Conservation (phyloP, 2,329 filamentous ascomycete genomes). For the Botrytis aclada region DNA sequence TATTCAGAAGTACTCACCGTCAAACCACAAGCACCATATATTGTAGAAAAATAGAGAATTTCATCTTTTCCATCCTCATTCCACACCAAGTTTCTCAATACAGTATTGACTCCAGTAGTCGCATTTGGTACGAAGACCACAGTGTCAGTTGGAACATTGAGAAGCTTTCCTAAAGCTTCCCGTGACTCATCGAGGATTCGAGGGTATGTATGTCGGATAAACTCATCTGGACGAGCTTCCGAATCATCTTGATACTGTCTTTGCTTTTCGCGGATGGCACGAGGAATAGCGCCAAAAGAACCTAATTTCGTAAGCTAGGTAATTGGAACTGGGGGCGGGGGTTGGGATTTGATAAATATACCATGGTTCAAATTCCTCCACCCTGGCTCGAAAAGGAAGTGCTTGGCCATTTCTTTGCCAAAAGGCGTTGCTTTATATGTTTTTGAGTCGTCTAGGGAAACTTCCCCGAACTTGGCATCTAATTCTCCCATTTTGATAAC, state of each 20-base stretch:
- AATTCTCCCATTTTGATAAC: slow-evolving; percentile 13
- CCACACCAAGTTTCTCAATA: slow-evolving; percentile 73
- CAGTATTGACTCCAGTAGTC: slow-evolving; percentile 72
- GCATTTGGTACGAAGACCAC: slow-evolving; percentile 81
- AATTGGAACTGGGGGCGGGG: background rate
- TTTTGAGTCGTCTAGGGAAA: slow-evolving; percentile 22
- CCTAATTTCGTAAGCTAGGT: slow-evolving; percentile 42
- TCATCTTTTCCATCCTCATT: slow-evolving; percentile 60
- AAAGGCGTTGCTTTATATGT: slow-evolving; percentile 33
- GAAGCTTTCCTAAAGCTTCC: slow-evolving; percentile 58
- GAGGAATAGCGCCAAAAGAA: slow-evolving; percentile 77
- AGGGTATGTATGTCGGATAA: slow-evolving; percentile 68
- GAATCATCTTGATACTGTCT: slow-evolving; percentile 62
- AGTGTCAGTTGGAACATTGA: slow-evolving; percentile 63
- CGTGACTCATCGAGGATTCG: slow-evolving; percentile 62
- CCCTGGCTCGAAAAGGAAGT: slow-evolving; percentile 37
- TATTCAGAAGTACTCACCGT: slow-evolving; percentile 45
- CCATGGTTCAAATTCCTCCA: slow-evolving; percentile 41
- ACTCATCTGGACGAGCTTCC: slow-evolving; percentile 70
- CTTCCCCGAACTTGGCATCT: slow-evolving; percentile 25
- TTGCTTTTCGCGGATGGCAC: slow-evolving; percentile 55
- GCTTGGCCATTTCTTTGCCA: slow-evolving; percentile 38
- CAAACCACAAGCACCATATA: slow-evolving; percentile 61
- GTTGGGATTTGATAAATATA: slow-evolving; percentile 22
- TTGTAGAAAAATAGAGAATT: slow-evolving; percentile 67